These are phyloP conservation scores for Claviceps fusiformis DNA, from an alignment of 2,329 filamentous ascomycete genomes.

Conservation along the genomic window DNA sequence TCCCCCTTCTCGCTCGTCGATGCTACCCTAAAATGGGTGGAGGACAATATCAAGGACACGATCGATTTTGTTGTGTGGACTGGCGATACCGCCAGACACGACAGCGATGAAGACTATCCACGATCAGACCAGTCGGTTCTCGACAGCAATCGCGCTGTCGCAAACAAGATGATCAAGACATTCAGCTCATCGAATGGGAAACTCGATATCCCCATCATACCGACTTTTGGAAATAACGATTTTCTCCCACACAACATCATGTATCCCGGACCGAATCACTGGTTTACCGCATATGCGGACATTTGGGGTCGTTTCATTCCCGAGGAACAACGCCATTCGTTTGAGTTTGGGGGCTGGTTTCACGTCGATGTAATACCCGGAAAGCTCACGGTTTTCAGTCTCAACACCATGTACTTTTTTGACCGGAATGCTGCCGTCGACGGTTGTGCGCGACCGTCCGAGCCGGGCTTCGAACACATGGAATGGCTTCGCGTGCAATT, in stretches of 20 bases:
- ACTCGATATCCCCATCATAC: slow-evolving; percentile 66
- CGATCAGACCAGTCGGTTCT: slow-evolving; percentile 66
- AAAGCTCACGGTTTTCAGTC: slow-evolving; percentile 75
- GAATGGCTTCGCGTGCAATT: slow-evolving; percentile 92
- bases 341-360: slow-evolving; percentile 90
- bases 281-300: slow-evolving; percentile 62
- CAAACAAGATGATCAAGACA: slow-evolving; percentile 60
- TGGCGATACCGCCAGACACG: slow-evolving; percentile 78
- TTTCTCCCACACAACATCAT: slow-evolving; percentile 96
- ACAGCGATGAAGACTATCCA: slow-evolving; percentile 71
- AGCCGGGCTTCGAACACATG: slow-evolving; percentile 88
- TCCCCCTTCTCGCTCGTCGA: slow-evolving; percentile 68
- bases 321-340: slow-evolving; percentile 80
- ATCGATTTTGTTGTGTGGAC: slow-evolving; percentile 92
- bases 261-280: slow-evolving; percentile 68
- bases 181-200: slow-evolving; percentile 48
- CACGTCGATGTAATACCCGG: slow-evolving; percentile 81
- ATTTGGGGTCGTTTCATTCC: slow-evolving; percentile 85
- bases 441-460: slow-evolving; percentile 62
- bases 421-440: slow-evolving; percentile 87
- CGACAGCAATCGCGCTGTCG: slow-evolving; percentile 59
- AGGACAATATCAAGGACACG: slow-evolving; percentile 58
- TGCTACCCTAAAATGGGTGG: slow-evolving; percentile 82
- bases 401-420: slow-evolving; percentile 96
- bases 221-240: slow-evolving; percentile 93